Evolutionary conservation across 345 rosid species (phyloP).

Genomic region (Syzygium grande): DNA sequence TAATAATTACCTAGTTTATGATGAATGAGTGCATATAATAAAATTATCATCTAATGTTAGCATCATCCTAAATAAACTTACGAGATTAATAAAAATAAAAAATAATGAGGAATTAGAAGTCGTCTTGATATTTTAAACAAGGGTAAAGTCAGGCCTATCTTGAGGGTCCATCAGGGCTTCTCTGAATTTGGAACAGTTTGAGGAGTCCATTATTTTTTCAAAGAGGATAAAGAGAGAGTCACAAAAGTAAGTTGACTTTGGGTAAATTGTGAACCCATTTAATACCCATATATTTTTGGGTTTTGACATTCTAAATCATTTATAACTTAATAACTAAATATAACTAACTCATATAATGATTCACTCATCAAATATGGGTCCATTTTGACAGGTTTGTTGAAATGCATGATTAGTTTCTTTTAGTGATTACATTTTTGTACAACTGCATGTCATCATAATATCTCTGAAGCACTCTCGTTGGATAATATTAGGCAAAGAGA

Average conservation of each 20-base stretch:
- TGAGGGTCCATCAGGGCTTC: no score
- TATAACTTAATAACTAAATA: rapidly evolving
- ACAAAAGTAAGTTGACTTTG: not conserved
- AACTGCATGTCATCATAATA: not conserved
- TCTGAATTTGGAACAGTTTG: rapidly evolving
- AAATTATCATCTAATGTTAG: not conserved
- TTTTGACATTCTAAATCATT: not conserved
- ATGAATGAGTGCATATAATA: not conserved
- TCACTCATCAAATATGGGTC: not conserved
- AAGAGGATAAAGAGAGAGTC: not conserved
- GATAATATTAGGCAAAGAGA: not conserved
- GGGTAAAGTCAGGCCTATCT: not conserved
- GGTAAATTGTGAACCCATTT: no score
- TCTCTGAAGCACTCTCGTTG: not conserved
- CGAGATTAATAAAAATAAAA: no score
- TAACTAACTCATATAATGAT: no score
- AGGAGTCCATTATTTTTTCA: not conserved
- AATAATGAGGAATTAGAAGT: not conserved
- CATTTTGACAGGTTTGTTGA: not conserved
- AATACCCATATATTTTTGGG: not conserved
- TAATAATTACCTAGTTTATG: no score
- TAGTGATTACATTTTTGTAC: not conserved
- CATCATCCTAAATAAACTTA: not conserved
- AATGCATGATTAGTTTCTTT: no score
- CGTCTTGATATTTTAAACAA: no score